Conservation (phyloP, 2,329 filamentous ascomycete species). For the Allantophomopsis cytisporea region DNA sequence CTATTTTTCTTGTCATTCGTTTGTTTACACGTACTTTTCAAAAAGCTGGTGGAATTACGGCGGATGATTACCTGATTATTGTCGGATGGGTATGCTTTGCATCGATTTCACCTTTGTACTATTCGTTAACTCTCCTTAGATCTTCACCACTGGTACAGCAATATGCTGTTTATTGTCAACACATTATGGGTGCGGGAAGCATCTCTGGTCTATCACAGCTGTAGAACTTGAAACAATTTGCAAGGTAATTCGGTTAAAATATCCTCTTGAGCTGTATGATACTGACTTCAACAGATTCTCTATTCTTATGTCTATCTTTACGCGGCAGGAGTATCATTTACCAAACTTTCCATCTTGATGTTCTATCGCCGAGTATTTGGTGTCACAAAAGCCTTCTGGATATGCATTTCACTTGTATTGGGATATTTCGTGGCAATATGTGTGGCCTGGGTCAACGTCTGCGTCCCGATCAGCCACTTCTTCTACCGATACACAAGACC, state of each 20-base stretch:
- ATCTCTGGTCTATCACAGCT: conserved; percentile 5
- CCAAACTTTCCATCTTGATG: conserved; percentile 18
- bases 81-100: conserved; percentile 1
- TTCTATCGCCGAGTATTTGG: conserved; percentile 20
- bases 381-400: conserved; percentile 12
- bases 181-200: conserved; percentile 8
- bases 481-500: conserved; percentile 13
- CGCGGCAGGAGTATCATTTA: conserved; percentile 15
- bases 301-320: conserved; percentile 19
- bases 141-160: conserved; percentile 2
- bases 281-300: conserved; percentile 10
- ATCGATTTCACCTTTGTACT: not conserved
- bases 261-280: not conserved
- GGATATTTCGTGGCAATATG: conserved; percentile 15
- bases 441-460: conserved; percentile 10
- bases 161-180: conserved; percentile 3
- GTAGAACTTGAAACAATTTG: conserved; percentile 4
- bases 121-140: not conserved
- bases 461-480: conserved; percentile 11
- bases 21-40: conserved; percentile 1
- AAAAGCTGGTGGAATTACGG: not conserved
- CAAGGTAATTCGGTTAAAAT: not conserved
- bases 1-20: conserved; percentile 3
- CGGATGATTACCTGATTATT: conserved; percentile 6
- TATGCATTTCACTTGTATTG: conserved; percentile 13